Evolutionary conservation across 192 early-diverging fungal species (phyloP), one percentile per base, ranked within the genome.

Genomic region (Linnemannia zychae): DNA sequence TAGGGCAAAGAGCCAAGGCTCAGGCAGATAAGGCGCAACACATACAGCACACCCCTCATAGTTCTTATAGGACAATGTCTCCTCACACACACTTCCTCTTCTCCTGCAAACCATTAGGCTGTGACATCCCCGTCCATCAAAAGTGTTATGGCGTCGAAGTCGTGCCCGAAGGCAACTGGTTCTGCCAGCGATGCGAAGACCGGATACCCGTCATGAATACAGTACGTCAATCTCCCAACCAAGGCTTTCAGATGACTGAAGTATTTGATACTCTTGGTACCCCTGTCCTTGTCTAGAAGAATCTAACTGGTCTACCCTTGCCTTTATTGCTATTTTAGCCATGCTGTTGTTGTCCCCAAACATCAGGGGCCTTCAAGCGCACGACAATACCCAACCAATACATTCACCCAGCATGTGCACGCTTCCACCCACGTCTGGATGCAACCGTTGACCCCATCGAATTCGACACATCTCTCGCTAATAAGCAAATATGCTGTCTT

Each of bases 351-450:
- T 91, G 90, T 66, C 86, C 80, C 20, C 74, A 72, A 40, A 77
- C 44, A 36, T 71, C 74, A 17, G 89, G 90, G 22, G 89, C 89
- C 15, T 83, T 90, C 66, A 89, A 88, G 57, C 82, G 87, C 33
- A 90, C 90, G 1, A 84, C 76, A 13, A 72, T 79, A 17, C 81
- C 82, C 44, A 87, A 83, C 49, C 68, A 76, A 37, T 91, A 88
- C 71, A 90, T 90, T 70, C 90, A 91, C 74, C 87, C 88, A 1
- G 89, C 87, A 17, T 91, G 90, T 76, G 90, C 90, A 20, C 74
- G 81, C 38, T 84, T 86, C 71, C 86, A 87, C 76, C 84, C 87
- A 38, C 37, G 34, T 2, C 77, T 89, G 16, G 65, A 86, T 20
- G 71, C 85, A 15, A 53, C 33, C 0, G 65, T 72, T 5, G 85